A percentile compares a stretch with the other conserved stretches of the same genome.
phyloP scores from a whole-genome alignment of 148 eudicot species.

The Heliosperma pusillum region DNA sequence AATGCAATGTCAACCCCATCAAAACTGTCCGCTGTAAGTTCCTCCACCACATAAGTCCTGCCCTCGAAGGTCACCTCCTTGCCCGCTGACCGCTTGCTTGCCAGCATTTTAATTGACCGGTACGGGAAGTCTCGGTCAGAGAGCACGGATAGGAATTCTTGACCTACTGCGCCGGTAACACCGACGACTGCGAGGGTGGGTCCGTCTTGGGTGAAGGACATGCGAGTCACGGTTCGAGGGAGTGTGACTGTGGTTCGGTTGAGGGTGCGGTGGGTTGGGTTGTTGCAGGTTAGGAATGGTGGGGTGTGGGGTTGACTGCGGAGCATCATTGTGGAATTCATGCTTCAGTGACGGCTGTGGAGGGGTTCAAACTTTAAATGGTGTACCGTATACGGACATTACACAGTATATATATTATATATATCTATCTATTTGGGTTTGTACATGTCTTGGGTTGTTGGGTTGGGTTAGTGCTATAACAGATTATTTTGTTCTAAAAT shows the following conservation, averaged over 20 bases:
- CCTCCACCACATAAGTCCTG: slow-evolving; percentile 48
- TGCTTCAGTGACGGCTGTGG: background rate
- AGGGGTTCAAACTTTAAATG: too few relatives aligned
- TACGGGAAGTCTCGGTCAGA: slow-evolving; percentile 88
- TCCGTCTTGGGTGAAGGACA: slow-evolving; percentile 21
- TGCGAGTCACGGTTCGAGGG: slow-evolving; percentile 10
- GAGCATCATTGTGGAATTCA: slow-evolving; percentile 17
- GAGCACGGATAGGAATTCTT: slow-evolving; percentile 91
- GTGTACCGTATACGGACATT: too few relatives aligned
- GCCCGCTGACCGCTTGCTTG: slow-evolving; percentile 82
- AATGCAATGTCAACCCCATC: slow-evolving; percentile 75
- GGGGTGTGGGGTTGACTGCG: slow-evolving; percentile 6
- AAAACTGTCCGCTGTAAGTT: slow-evolving; percentile 56
- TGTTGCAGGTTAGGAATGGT: background rate
- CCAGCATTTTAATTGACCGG: slow-evolving; percentile 77
- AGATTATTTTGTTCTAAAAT: too few relatives aligned
- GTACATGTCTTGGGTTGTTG: too few relatives aligned
- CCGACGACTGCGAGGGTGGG: slow-evolving; percentile 28
- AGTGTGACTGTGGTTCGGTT: background rate
- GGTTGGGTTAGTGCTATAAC: too few relatives aligned
- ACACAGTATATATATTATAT: too few relatives aligned
- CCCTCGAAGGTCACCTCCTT: slow-evolving; percentile 54
- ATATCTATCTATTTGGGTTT: too few relatives aligned
- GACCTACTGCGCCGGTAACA: slow-evolving; percentile 45
- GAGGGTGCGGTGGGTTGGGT: background rate